Conservation (phyloP, 2,329 filamentous ascomycete genomes). For the Thermomyces lanuginosus region DNA sequence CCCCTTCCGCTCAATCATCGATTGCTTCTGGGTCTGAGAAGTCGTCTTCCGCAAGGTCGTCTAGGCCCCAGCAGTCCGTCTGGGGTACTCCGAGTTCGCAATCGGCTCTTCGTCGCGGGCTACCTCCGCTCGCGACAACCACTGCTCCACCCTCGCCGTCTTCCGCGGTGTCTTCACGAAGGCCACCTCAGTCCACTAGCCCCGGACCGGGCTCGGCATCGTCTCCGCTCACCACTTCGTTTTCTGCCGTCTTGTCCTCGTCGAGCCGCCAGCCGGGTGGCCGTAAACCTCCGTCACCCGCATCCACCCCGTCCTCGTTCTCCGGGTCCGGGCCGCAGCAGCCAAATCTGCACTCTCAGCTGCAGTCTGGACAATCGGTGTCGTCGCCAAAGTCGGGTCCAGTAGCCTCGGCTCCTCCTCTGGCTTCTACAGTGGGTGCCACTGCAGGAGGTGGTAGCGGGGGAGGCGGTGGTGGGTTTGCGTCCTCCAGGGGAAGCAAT, state of each 20-base stretch:
- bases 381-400: constrained; percentile 40
- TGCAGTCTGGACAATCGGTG: constrained; percentile 36
- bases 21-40: constrained; percentile 36
- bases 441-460: constrained; percentile 35
- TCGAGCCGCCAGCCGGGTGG: constrained; percentile 34
- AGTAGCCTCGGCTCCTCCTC: constrained; percentile 39
- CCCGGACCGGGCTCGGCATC: constrained; percentile 34
- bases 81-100: constrained; percentile 41
- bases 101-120: constrained; percentile 38
- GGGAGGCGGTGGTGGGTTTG: constrained; percentile 37
- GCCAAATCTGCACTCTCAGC: constrained; percentile 38
- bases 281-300: constrained; percentile 37
- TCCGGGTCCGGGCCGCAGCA: constrained; percentile 30
- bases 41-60: constrained; percentile 28
- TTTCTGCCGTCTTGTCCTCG: constrained; percentile 36
- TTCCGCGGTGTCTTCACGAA: constrained; percentile 28
- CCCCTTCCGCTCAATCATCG: constrained; percentile 35
- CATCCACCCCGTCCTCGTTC: constrained; percentile 39
- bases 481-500: constrained; percentile 39
- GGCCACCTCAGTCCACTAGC: constrained; percentile 31
- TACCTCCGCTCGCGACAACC: constrained; percentile 41
- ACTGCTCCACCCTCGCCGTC: no score
- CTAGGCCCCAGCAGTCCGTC: constrained; percentile 36
- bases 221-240: constrained; percentile 36
- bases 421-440: constrained; percentile 40